These are phyloP conservation scores for Boletus rubropictus DNA, from an alignment of 768 basidiomycete genomes.

Conservation along the genomic window DNA sequence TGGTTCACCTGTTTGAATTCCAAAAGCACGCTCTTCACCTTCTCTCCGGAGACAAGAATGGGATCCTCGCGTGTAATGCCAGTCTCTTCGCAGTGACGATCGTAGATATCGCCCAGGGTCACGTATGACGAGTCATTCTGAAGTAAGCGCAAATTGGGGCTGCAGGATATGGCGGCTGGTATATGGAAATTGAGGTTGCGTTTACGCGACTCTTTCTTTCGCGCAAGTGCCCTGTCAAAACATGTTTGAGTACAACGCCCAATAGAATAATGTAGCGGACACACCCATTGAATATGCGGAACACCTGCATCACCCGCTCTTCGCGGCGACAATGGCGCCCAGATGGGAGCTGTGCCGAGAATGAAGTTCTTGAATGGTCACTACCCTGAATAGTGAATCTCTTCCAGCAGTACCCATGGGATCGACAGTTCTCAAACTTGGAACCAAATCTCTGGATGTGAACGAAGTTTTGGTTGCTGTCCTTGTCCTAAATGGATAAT, in stretches of 20 bases:
- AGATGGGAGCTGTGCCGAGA: slow-evolving; percentile 86
- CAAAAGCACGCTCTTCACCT: slow-evolving; percentile 63
- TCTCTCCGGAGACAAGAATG: slow-evolving; percentile 78
- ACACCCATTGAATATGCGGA: slow-evolving; percentile 92
- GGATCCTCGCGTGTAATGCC: slow-evolving; percentile 86
- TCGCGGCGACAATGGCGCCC: slow-evolving; percentile 84
- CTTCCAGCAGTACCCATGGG: slow-evolving; percentile 81
- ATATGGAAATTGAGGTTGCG: slow-evolving; percentile 89
- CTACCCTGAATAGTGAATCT: slow-evolving; percentile 87
- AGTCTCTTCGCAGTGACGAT: slow-evolving; percentile 72
- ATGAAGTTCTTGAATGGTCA: slow-evolving; percentile 85
- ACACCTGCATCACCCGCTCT: slow-evolving; percentile 85
- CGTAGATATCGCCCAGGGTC: slow-evolving; percentile 89
- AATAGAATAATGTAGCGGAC: slow-evolving; percentile 16
- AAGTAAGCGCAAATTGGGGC: slow-evolving; percentile 76
- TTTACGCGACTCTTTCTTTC: slow-evolving; percentile 90
- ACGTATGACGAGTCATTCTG: slow-evolving; percentile 91
- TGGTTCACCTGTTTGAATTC: slow-evolving; percentile 48
- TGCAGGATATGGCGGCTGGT: slow-evolving; percentile 80
- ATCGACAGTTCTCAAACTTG: slow-evolving; percentile 84
- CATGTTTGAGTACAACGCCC: slow-evolving; percentile 1
- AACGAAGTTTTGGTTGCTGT: slow-evolving; percentile 85
- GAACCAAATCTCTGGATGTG: slow-evolving; percentile 87
- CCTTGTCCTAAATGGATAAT: slow-evolving; percentile 69
- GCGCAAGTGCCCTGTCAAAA: slow-evolving; percentile 61